Evolutionary conservation across 2,329 filamentous ascomycete genomes (phyloP), one percentile per base, ranked within the genome.

Genomic region (Arthrobotrys sinensis): DNA sequence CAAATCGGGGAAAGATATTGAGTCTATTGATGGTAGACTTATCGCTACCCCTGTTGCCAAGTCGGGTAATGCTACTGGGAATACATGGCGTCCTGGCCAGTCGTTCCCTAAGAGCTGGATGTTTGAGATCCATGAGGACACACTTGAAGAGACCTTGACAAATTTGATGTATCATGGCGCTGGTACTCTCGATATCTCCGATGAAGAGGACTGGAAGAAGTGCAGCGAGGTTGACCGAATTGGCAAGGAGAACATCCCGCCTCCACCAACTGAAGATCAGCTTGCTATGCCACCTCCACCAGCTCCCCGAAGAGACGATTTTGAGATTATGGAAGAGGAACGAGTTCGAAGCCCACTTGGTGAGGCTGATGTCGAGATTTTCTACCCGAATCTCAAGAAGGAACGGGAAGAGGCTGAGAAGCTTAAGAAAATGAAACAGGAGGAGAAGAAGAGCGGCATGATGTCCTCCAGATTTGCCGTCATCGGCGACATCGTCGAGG

Each of bases 61-160:
- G 38, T 64, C 67, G 5, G 68, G 75, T 46, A 68, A 65, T 43
- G 24, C 67, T 7, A 63, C 50, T 3, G 67, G 62, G 1, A 63
- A 16, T 16, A 48, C 60, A 48, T 72, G 75, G 67, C 67, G 75
- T 32, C 67, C 75, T 28, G 75, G 67, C 52, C 75, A 72, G n/a
- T 46, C 53, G 6, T 79, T 79, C 68, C 75, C 75, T 21, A 73
- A 79, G 24, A 63, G 40, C 73, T 97, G 94, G 94, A 92, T 92
- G 86, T 98, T 99, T 83, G 92, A 95, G 76, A 98, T 99, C 82
- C 91, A 97, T 83, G 93, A 97, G 83, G 95, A 99, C 84, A 93
- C 93, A 0, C 89, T 92, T 6, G 93, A 97, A 83, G 92, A 97
- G 83, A 91, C 97, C 83, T 92, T 96, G 85, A 93, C 94, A 82